A percentile compares a stretch with the other conserved stretches of the same genome.
Evolutionary conservation across 2,329 filamentous ascomycete species (phyloP).

Genomic region (Zymoseptoria brevis): DNA sequence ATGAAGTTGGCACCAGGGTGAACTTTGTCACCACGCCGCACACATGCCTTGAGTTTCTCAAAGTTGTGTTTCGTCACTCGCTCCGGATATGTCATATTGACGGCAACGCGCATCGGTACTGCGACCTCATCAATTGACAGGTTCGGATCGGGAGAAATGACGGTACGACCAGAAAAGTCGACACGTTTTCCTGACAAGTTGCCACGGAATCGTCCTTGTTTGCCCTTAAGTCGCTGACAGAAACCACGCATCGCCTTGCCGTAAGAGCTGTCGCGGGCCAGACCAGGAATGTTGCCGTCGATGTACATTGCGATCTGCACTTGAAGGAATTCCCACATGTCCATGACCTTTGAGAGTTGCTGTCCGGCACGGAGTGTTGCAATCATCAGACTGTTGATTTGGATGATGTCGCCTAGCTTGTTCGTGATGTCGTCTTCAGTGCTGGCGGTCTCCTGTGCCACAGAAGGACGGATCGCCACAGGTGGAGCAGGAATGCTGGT

Average conservation of each 20-base stretch:
- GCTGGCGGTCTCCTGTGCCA: slow-evolving; percentile 84
- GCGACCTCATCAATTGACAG: slow-evolving; percentile 89
- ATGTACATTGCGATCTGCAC: slow-evolving; percentile 96
- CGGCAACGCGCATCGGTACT: slow-evolving; percentile 83
- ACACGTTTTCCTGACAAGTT: slow-evolving; percentile 97
- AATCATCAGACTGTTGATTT: slow-evolving; percentile 80
- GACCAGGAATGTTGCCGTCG: slow-evolving; percentile 87
- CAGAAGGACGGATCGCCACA: slow-evolving; percentile 87
- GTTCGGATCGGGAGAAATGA: slow-evolving; percentile 96
- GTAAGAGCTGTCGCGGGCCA: slow-evolving; percentile 72
- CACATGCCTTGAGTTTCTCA: slow-evolving; percentile 65
- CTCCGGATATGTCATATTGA: slow-evolving; percentile 93
- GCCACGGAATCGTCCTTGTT: slow-evolving; percentile 92
- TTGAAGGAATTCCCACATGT: slow-evolving; percentile 96
- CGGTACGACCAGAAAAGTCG: slow-evolving; percentile 93
- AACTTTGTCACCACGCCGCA: slow-evolving; percentile 65
- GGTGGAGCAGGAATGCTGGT: slow-evolving; percentile 91
- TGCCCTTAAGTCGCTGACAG: slow-evolving; percentile 91
- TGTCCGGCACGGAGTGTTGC: slow-evolving; percentile 76
- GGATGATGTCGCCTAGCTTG: slow-evolving; percentile 92
- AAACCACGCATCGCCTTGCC: slow-evolving; percentile 88
- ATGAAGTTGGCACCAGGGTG: slow-evolving; percentile 87
- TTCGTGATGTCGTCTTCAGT: slow-evolving; percentile 96
- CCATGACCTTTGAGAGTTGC: slow-evolving; percentile 82
- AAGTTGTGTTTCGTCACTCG: slow-evolving; percentile 78